Evolutionary conservation across 176 grass and related monocot genomes (phyloP).

Genomic region (Neostapfia colusana): DNA sequence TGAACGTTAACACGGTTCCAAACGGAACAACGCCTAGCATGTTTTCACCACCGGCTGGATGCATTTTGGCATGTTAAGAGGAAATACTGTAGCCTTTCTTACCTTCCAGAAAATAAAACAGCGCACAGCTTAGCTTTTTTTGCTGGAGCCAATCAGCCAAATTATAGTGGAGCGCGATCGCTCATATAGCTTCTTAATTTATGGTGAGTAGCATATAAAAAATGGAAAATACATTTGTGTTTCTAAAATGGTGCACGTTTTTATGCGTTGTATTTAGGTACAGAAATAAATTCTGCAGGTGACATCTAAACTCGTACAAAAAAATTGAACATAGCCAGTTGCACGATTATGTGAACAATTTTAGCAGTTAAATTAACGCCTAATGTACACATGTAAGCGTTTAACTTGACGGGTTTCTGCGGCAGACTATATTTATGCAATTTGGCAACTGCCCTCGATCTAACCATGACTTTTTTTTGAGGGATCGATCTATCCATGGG

Average conservation of each 20-base stretch:
- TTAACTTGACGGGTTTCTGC: not conserved
- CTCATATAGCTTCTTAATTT: too few relatives aligned
- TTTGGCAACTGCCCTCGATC: slow-evolving; percentile 28
- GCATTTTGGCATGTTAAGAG: not conserved
- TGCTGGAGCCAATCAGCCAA: too few relatives aligned
- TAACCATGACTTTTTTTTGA: too few relatives aligned
- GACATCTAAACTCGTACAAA: not conserved
- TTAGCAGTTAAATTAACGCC: not conserved
- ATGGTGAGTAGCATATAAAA: too few relatives aligned
- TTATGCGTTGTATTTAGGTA: not conserved
- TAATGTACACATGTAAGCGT: not conserved
- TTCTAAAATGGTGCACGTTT: too few relatives aligned
- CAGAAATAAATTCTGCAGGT: not conserved
- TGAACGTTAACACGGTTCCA: not conserved
- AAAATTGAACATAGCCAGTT: not conserved
- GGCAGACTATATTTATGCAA: not conserved
- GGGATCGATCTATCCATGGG: slow-evolving; percentile 6
- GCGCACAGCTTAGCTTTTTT: too few relatives aligned
- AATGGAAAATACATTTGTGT: too few relatives aligned
- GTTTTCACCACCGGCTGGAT: not conserved
- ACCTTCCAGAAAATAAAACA: too few relatives aligned
- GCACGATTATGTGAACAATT: not conserved
- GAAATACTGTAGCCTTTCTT: too few relatives aligned
- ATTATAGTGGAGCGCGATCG: too few relatives aligned
- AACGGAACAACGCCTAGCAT: not conserved